Evolutionary conservation across 2,329 filamentous ascomycete genomes (phyloP), one percentile per base, ranked within the genome.

Genomic region (Cladosporium sp.): DNA sequence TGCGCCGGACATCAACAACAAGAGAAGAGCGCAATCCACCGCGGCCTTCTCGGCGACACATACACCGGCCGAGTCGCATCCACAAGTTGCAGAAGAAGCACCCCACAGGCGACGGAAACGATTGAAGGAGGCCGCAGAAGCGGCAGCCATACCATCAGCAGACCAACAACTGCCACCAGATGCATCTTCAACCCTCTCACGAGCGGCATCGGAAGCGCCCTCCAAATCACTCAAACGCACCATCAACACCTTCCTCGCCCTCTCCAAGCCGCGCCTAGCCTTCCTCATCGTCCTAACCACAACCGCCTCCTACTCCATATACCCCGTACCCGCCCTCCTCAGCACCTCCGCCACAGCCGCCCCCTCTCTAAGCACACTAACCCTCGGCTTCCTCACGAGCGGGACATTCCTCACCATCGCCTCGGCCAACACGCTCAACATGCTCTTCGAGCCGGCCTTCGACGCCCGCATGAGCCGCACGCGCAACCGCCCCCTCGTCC

Each of bases 391-490:
- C 74, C 83, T 99, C 45, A 96, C 92, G 0, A 83, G 83, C 3
- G 63, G 93, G 53, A 97, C 93, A 0, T 84, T 91, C 4, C 78
- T 96, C 17, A 93, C 89, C 68, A 88, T 83, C n/a, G 89, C 91
- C 38, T 89, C 87, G 53, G 93, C 93, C 38, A 99, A 99, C 67
- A 83, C 93, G 1, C 77, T 97, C 58, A 99, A 99, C 70, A 99
- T 99, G 93, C 83, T 96, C 52, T 90, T 96, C 70, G 93, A 99
- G 70, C 88, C 85, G 8, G 78, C 84, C 53, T 91, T 91, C 64
- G 93, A 99, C 68, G 89, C 90, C 40, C 83, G 87, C 62, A 99
- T 99, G 93, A 84, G 81, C 30, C 83, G 93, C n/a, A 99, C 93
- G 2, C 81, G 89, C 22, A 96, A 96, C 61, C 75, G 93, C 4